These are phyloP conservation scores for Adansonia gregorii DNA, from an alignment of 441 rosid species.

Conservation along the genomic window DNA sequence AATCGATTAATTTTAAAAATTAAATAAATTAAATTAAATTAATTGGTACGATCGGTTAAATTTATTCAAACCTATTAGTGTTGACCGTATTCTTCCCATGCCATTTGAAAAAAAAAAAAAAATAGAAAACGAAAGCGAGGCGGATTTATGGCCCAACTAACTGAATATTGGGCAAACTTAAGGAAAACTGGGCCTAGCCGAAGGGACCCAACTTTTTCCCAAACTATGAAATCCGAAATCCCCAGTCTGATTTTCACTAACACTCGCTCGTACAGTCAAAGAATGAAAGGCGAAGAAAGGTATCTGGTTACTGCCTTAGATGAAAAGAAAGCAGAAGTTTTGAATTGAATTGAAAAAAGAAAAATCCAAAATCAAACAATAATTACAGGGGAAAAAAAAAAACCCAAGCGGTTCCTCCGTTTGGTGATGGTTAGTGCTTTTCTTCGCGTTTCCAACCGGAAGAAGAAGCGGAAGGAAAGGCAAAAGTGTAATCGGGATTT, in stretches of 20 bases:
- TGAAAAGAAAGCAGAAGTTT: constrained; percentile 14
- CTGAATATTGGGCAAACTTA: not conserved
- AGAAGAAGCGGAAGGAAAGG: constrained; percentile 17
- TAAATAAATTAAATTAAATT: no score
- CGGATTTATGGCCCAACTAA: no score
- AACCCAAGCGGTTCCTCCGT: constrained; percentile 26
- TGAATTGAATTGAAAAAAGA: not conserved
- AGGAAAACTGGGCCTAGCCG: not conserved
- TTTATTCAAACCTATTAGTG: no score
- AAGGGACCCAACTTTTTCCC: not conserved
- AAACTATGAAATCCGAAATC: not conserved
- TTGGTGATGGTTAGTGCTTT: constrained; percentile 53
- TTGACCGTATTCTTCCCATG: no score
- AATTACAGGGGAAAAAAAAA: not conserved
- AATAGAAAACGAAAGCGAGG: no score
- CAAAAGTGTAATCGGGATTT: constrained; percentile 12
- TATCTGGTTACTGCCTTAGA: constrained; percentile 18
- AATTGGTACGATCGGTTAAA: no score
- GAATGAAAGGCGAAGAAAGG: not conserved
- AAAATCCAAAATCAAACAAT: not conserved
- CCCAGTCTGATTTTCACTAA: not conserved
- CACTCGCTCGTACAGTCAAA: not conserved
- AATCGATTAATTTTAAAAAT: no score
- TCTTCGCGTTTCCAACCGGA: constrained; percentile 29
- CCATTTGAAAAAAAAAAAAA: no score